phyloP scores from a whole-genome alignment of 371 early-diverging fungal genomes.

The Phascolomyces articulosus region DNA sequence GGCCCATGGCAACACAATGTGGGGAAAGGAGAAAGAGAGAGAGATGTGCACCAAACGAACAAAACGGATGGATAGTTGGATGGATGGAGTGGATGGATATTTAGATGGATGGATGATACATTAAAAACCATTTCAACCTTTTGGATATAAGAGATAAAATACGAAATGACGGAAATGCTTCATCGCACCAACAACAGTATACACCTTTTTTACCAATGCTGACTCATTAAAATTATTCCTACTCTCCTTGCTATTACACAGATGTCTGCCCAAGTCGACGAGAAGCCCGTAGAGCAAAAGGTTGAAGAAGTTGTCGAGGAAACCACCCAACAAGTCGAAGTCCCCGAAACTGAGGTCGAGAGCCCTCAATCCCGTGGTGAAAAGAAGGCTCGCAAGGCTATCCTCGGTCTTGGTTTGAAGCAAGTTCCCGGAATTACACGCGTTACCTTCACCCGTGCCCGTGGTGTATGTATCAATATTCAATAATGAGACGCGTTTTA shows the following conservation, averaged over 20 bases:
- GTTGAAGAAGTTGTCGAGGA: constrained; percentile 29
- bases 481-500: not conserved
- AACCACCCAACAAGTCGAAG: constrained; percentile 10
- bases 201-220: too few relatives aligned
- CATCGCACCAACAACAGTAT: too few relatives aligned
- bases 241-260: too few relatives aligned
- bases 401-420: constrained; percentile 91
- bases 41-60: too few relatives aligned
- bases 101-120: not conserved
- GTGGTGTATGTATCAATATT: constrained; percentile 58
- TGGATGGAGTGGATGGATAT: not conserved
- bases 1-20: not conserved
- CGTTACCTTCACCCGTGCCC: constrained; percentile 89
- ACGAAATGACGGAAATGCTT: too few relatives aligned
- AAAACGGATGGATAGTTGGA: not conserved
- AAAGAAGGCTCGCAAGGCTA: constrained; percentile 96
- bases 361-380: constrained; percentile 79
- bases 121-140: too few relatives aligned
- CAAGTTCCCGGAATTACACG: constrained; percentile 86
- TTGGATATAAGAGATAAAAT: too few relatives aligned
- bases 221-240: too few relatives aligned
- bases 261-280: constrained; percentile 34
- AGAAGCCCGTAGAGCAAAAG: constrained; percentile 29
- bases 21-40: not conserved
- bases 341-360: constrained; percentile 30